Percentiles rank a stretch among this genome's conserved stretches.
Conservation (phyloP, 371 early-diverging fungal genomes). For the Phascolomyces articulosus region DNA sequence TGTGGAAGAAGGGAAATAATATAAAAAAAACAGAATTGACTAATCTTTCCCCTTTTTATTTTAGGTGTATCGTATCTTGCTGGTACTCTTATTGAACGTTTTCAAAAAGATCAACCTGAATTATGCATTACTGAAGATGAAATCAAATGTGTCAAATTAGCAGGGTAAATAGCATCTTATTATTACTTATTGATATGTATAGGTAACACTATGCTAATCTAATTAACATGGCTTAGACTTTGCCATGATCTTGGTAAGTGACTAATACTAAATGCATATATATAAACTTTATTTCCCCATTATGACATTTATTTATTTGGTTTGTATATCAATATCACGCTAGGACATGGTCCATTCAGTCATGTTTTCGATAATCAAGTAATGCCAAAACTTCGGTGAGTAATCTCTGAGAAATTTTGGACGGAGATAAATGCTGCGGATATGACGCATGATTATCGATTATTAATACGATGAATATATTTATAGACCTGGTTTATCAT, state of each 20-base stretch:
- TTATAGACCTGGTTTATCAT: constrained; percentile 62
- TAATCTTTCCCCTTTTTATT: neutral
- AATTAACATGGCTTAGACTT: too few relatives aligned
- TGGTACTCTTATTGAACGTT: constrained; percentile 68
- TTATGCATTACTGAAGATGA: constrained; percentile 80
- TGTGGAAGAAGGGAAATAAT: neutral
- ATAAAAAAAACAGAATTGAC: neutral
- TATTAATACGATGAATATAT: neutral
- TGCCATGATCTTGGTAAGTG: constrained; percentile 89
- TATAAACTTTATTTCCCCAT: too few relatives aligned
- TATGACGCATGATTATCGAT: too few relatives aligned
- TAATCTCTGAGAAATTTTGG: too few relatives aligned
- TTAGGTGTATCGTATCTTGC: constrained; percentile 85
- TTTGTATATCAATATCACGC: neutral
- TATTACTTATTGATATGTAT: too few relatives aligned
- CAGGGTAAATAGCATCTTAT: constrained; percentile 62
- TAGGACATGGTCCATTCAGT: constrained; percentile 92
- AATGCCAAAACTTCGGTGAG: constrained; percentile 67
- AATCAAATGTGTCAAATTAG: constrained; percentile 84
- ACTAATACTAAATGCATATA: neutral
- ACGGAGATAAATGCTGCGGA: too few relatives aligned
- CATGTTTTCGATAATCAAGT: constrained; percentile 93
- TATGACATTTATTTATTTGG: neutral
- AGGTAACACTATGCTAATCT: too few relatives aligned
- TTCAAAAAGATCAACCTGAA: constrained; percentile 79